These are phyloP conservation scores for Eucalyptus erythrocorys DNA, from an alignment of 345 rosid species.

Conservation along the genomic window DNA sequence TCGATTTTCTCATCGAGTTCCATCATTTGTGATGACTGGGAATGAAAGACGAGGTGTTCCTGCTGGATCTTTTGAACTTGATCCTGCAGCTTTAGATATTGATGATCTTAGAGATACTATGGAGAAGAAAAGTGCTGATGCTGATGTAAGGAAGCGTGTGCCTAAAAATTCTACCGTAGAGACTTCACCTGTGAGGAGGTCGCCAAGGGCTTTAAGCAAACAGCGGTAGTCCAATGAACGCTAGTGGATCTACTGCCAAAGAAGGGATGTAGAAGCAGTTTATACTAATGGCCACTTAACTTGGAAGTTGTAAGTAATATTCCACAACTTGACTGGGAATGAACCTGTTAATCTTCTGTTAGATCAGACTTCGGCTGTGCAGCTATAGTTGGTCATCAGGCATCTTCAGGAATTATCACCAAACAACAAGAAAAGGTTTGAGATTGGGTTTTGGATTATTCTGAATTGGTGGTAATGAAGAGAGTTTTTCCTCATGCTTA, in stretches of 20 bases:
- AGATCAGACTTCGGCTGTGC: background rate
- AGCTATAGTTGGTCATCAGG: background rate
- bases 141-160: background rate
- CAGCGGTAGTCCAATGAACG: background rate
- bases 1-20: constrained; percentile 72
- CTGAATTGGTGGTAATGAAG: background rate
- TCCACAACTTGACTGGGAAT: background rate
- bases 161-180: background rate
- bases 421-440: background rate
- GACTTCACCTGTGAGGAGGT: constrained; percentile 1
- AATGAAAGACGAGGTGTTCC: constrained; percentile 66
- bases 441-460: background rate
- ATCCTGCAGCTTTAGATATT: constrained; percentile 38
- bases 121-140: constrained; percentile 3
- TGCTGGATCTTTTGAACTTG: constrained; percentile 65
- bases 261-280: background rate
- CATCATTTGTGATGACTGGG: constrained; percentile 63
- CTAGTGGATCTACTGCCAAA: background rate
- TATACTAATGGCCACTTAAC: background rate
- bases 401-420: background rate
- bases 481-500: background rate
- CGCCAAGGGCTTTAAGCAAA: background rate
- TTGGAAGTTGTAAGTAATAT: background rate
- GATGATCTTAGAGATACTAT: background rate
- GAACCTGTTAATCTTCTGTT: background rate